phyloP scores from a whole-genome alignment of 1,139 yeast genomes.

The Suhomyces bokatorum region DNA sequence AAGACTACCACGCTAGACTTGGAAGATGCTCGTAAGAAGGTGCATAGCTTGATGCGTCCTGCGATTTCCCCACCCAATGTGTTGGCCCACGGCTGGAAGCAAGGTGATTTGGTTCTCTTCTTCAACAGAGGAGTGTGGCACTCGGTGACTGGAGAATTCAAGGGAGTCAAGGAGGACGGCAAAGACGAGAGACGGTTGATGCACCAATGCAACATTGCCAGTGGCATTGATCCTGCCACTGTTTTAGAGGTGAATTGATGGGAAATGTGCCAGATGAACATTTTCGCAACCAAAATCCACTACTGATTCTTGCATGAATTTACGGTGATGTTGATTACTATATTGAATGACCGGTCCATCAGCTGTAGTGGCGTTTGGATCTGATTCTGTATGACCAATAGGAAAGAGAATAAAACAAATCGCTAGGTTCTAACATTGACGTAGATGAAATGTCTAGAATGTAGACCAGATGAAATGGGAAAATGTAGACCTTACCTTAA shows the following conservation, averaged over 20 bases:
- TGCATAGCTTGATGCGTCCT: conserved; percentile 76
- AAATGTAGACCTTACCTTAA: no score
- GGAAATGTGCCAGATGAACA: not conserved
- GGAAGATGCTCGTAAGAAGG: conserved; percentile 69
- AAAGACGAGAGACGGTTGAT: conserved; percentile 75
- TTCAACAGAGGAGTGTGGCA: conserved; percentile 89
- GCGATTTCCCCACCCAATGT: conserved; percentile 74
- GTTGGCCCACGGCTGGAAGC: conserved; percentile 78
- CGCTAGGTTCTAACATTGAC: no score
- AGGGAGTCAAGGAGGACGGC: conserved; percentile 43
- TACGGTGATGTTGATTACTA: not conserved
- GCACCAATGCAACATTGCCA: conserved; percentile 93
- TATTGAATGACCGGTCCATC: no score
- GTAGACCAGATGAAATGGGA: no score
- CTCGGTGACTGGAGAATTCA: conserved; percentile 84
- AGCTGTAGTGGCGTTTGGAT: no score
- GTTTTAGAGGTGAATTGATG: not conserved
- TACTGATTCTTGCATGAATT: not conserved
- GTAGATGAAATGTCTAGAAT: no score
- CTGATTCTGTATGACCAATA: no score
- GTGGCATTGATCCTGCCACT: conserved; percentile 62
- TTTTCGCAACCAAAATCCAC: not conserved
- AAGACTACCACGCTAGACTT: conserved; percentile 50
- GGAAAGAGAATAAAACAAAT: no score
- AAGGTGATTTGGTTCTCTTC: conserved; percentile 83